These are phyloP conservation scores for Verbena officinalis DNA, from an alignment of 257 asterid species.

Conservation along the genomic window DNA sequence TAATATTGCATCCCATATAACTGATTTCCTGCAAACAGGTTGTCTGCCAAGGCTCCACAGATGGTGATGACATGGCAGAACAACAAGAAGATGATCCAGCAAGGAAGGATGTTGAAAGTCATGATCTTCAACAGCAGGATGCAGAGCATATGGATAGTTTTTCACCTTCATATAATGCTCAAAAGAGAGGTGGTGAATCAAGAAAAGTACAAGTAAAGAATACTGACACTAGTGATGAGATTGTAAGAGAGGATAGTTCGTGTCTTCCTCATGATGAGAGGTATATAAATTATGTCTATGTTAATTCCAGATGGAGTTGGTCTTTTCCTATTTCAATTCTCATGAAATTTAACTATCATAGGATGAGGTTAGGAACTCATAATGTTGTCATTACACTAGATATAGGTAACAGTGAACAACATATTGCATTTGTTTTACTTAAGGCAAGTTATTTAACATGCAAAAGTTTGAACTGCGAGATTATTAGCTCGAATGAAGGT, in stretches of 20 bases:
- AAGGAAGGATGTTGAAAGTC: slow-evolving; percentile 44
- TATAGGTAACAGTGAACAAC: not conserved
- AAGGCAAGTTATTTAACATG: not conserved
- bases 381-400: slow-evolving; percentile 19
- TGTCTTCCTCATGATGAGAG: slow-evolving; percentile 52
- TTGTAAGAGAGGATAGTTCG: slow-evolving; percentile 43
- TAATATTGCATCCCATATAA: not conserved
- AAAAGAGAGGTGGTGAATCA: slow-evolving; percentile 46
- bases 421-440: not conserved
- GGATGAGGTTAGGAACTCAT: slow-evolving; percentile 2
- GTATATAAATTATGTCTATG: slow-evolving; percentile 38
- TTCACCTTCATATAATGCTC: slow-evolving; percentile 49
- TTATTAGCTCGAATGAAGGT: not conserved
- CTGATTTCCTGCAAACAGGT: slow-evolving; percentile 56
- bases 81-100: slow-evolving; percentile 50
- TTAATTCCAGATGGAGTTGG: slow-evolving; percentile 15
- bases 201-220: slow-evolving; percentile 47
- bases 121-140: slow-evolving; percentile 53
- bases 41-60: slow-evolving; percentile 61
- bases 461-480: not conserved
- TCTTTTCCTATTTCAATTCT: not conserved
- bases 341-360: slow-evolving; percentile 22
- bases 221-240: slow-evolving; percentile 35
- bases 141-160: slow-evolving; percentile 38
- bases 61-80: slow-evolving; percentile 56